Conservation (phyloP, 2,329 filamentous ascomycete species). For the Botrytis aclada region DNA sequence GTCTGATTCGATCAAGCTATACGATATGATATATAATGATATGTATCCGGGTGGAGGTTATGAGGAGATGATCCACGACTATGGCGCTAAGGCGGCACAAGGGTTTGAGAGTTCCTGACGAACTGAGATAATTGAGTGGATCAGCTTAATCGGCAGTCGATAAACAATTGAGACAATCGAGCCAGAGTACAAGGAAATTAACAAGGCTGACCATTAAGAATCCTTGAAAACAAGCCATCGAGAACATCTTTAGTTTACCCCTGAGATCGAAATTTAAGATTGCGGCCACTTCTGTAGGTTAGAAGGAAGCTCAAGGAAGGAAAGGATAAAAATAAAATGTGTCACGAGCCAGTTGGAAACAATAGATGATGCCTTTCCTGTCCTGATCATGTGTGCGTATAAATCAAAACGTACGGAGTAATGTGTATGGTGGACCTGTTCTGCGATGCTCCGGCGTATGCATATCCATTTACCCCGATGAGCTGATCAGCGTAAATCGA, state of each 20-base stretch:
- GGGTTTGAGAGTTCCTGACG: constrained; percentile 2
- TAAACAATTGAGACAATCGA: constrained; percentile 22
- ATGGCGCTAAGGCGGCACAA: constrained; percentile 16
- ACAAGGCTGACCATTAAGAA: constrained; percentile 19
- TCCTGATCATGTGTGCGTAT: background rate
- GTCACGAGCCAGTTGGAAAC: constrained; percentile 9
- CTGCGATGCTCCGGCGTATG: background rate
- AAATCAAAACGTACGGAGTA: background rate
- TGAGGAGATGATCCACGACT: constrained; percentile 12
- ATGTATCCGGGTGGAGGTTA: constrained; percentile 12
- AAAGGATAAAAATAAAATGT: constrained; percentile 8
- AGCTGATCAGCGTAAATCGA: constrained; percentile 7
- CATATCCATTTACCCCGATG: background rate
- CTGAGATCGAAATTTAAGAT: constrained; percentile 22
- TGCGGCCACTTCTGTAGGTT: constrained; percentile 1
- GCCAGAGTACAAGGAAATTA: background rate
- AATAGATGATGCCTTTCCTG: background rate
- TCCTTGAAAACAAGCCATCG: background rate
- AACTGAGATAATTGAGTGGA: constrained; percentile 13
- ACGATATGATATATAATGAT: constrained; percentile 12
- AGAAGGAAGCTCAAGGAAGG: constrained; percentile 15
- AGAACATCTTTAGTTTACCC: constrained; percentile 17
- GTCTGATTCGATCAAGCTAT: background rate
- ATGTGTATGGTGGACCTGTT: background rate
- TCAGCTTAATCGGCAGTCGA: constrained; percentile 16